Evolutionary conservation across 257 asterid species (phyloP), one percentile per base, ranked within the genome.

Genomic region (Buddleja alternifolia): DNA sequence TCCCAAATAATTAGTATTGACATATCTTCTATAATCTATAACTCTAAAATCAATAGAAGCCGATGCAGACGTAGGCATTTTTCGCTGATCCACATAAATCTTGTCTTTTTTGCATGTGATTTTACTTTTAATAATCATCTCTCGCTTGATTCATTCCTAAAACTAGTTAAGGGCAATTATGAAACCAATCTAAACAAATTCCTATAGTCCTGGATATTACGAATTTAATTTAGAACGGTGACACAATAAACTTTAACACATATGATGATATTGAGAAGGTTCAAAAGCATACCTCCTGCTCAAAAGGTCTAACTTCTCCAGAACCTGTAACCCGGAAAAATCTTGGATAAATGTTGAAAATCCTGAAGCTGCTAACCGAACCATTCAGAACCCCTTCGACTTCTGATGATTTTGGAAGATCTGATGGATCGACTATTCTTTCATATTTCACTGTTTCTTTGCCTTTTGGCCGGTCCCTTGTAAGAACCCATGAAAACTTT

Each of bases 311-410:
- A 63, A 91, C 84, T 73, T 91, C 99, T 71, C 99, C 99, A 3
- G 97, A 91, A 78, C 99, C 99, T 66, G 99, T 94, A 39, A 94
- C 95, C 39, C 99, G 90, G 58, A 94, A 84, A 69, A 83, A 83
- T 78, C 97, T 89, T 53, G 97, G 91, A 69, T 89, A 91, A 60
- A 91, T 71, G 72, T 89, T 80, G 54, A 37, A 55, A 64, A 92
- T 82, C 77, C 92, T 78, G 65, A 94, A 94, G 79, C 93, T 87
- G 67, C 81, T 79, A 52, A 80, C 58, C 25, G 96, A 78, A 66
- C 99, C 99, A 76, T 91, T 90, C 46, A 94, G 76, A 70, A 87
- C 97, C 59, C 83, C 75, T 72, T 80, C 87, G 77, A 94, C 90
- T 52, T 91, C 88, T 12, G 83, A 89, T 19, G 96, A 77, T 60